A percentile compares a stretch with the other conserved stretches of the same genome.
phyloP scores from a whole-genome alignment of 2,329 filamentous ascomycete species.

The Metarhizium rileyi region DNA sequence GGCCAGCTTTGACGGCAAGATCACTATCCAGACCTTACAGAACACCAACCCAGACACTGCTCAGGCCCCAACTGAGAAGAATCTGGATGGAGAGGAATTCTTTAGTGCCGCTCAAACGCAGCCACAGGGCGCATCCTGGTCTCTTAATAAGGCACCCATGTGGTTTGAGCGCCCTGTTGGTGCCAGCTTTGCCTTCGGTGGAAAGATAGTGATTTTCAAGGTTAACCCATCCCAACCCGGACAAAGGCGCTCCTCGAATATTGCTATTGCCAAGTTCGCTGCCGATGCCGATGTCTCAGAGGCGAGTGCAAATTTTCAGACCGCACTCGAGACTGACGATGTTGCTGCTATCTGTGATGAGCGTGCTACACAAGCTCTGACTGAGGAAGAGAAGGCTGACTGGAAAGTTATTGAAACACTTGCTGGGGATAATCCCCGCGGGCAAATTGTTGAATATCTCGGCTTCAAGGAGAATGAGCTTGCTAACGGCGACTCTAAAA shows the following conservation, averaged over 20 bases:
- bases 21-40: constrained; percentile 85
- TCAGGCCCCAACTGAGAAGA: constrained; percentile 55
- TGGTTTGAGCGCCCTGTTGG: constrained; percentile 83
- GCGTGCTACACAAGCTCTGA: constrained; percentile 64
- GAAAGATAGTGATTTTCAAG: constrained; percentile 74
- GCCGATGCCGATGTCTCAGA: constrained; percentile 78
- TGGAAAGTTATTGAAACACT: constrained; percentile 92
- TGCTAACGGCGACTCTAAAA: constrained; percentile 36
- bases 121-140: constrained; percentile 83
- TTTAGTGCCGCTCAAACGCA: constrained; percentile 90
- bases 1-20: constrained; percentile 94
- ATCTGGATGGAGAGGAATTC: constrained; percentile 87
- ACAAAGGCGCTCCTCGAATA: constrained; percentile 60
- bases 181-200: constrained; percentile 90
- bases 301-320: constrained; percentile 79
- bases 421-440: constrained; percentile 74
- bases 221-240: constrained; percentile 47
- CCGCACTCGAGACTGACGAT: constrained; percentile 68
- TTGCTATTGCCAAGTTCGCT: constrained; percentile 80
- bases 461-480: constrained; percentile 64
- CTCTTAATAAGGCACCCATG: constrained; percentile 72
- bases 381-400: constrained; percentile 87
- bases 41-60: constrained; percentile 77
- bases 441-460: constrained; percentile 77
- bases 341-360: constrained; percentile 69